Evolutionary conservation across 164 flowering plant species (phyloP).

Genomic region (Amborella trichopoda): DNA sequence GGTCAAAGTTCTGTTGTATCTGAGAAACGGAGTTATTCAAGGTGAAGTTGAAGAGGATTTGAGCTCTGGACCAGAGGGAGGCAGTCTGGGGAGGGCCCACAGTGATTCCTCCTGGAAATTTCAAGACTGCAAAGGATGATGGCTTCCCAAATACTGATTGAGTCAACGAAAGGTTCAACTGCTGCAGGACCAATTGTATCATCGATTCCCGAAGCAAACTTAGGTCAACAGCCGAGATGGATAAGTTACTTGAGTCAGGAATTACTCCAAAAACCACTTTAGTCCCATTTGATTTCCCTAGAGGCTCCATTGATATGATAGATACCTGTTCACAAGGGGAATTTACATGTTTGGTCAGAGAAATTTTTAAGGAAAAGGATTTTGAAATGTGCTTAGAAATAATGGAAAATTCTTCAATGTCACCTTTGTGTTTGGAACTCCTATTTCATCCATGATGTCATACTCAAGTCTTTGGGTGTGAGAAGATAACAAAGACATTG

Average conservation of each 20-base stretch:
- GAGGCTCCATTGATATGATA: constrained; percentile 40
- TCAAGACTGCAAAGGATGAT: constrained; percentile 61
- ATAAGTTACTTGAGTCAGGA: constrained; percentile 25
- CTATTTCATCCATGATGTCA: constrained; percentile 57
- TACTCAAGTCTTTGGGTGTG: constrained; percentile 42
- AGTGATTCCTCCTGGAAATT: constrained; percentile 74
- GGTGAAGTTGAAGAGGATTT: constrained; percentile 34
- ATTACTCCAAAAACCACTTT: constrained; percentile 66
- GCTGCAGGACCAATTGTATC: constrained; percentile 30
- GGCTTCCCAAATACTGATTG: constrained; percentile 63
- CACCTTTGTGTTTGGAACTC: constrained; percentile 29
- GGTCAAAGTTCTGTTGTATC: constrained; percentile 45
- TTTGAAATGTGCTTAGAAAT: background rate
- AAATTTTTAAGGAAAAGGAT: too few relatives aligned
- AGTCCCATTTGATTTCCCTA: constrained; percentile 36
- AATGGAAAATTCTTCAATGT: too few relatives aligned
- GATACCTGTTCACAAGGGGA: constrained; percentile 40
- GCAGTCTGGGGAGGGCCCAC: constrained; percentile 56
- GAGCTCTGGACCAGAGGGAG: constrained; percentile 63
- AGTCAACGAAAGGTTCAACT: constrained; percentile 35
- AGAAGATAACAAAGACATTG: constrained; percentile 41
- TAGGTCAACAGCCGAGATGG: constrained; percentile 23
- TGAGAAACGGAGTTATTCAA: constrained; percentile 64
- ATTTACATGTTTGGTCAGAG: background rate
- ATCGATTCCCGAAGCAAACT: constrained; percentile 52